Evolutionary conservation across 331 rosid species (phyloP).

Genomic region (Erythrophleum ivorense): DNA sequence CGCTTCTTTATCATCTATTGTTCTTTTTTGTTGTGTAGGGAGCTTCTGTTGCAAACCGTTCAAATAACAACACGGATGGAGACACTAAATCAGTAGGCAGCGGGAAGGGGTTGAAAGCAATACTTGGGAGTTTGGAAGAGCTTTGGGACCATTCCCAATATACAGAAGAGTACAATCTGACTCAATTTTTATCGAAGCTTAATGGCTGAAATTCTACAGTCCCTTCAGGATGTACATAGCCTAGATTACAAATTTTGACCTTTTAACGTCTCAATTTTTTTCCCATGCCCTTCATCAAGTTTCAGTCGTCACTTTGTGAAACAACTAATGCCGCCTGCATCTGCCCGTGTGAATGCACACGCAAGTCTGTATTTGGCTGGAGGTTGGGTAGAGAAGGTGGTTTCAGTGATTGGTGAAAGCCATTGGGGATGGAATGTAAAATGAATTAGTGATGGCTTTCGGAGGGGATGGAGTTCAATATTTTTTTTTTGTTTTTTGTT

Average conservation of each 20-base stretch:
- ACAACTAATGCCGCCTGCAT: constrained; percentile 26
- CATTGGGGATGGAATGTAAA: constrained; percentile 46
- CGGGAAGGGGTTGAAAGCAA: constrained; percentile 88
- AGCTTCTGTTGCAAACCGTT: constrained; percentile 54
- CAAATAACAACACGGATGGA: constrained; percentile 57
- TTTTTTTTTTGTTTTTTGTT: constrained; percentile 9
- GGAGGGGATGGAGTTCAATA: constrained; percentile 51
- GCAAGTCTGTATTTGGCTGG: constrained; percentile 42
- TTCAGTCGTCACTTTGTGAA: constrained; percentile 44
- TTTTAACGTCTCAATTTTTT: constrained; percentile 44
- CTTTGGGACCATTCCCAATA: constrained; percentile 98
- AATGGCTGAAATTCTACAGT: constrained; percentile 63
- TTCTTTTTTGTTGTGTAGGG: constrained; percentile 50
- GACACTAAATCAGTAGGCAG: constrained; percentile 63
- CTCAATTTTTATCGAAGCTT: constrained; percentile 87
- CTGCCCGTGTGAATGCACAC: constrained; percentile 12
- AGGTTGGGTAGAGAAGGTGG: constrained; percentile 45
- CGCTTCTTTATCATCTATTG: background rate
- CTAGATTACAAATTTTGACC: constrained; percentile 81
- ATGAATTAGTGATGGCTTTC: constrained; percentile 44
- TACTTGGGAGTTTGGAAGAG: constrained; percentile 94
- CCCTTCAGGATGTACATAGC: constrained; percentile 65
- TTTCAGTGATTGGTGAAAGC: constrained; percentile 34
- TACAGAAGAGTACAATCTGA: constrained; percentile 90
- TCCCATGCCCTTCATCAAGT: constrained; percentile 35